Conservation (phyloP, 2,329 filamentous ascomycete species). For the Xylariaceae sp. region DNA sequence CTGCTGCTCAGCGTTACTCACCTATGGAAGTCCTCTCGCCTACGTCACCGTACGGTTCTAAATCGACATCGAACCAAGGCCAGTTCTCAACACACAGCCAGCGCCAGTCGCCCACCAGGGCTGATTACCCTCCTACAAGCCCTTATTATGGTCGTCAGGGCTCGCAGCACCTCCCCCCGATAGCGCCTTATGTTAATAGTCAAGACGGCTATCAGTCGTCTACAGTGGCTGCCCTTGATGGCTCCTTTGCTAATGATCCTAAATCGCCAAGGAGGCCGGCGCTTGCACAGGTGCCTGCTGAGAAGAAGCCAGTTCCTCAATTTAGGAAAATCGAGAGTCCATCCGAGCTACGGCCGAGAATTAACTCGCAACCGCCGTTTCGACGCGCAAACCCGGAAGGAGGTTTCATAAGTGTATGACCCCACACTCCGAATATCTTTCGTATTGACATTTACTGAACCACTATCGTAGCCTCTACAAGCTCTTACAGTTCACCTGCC, state of each 20-base stretch:
- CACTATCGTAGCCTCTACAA: slow-evolving; percentile 77
- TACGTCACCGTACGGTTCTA: slow-evolving; percentile 74
- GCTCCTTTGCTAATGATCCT: slow-evolving; percentile 63
- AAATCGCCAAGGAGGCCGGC: slow-evolving; percentile 65
- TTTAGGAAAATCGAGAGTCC: slow-evolving; percentile 80
- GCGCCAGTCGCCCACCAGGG: slow-evolving; percentile 81
- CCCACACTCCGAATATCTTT: slow-evolving; percentile 12
- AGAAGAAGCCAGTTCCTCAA: slow-evolving; percentile 79
- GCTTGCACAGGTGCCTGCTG: slow-evolving; percentile 50
- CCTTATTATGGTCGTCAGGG: slow-evolving; percentile 62
- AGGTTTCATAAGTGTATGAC: slow-evolving; percentile 91
- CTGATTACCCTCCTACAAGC: slow-evolving; percentile 63
- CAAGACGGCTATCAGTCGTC: slow-evolving; percentile 78
- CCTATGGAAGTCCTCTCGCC: slow-evolving; percentile 92
- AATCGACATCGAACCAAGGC: slow-evolving; percentile 62
- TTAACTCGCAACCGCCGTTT: slow-evolving; percentile 88
- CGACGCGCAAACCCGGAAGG: slow-evolving; percentile 94
- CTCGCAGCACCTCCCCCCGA: slow-evolving; percentile 77
- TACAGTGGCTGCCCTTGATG: slow-evolving; percentile 73
- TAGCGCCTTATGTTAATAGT: slow-evolving; percentile 71
- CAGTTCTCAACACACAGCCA: slow-evolving; percentile 61
- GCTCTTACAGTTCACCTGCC: slow-evolving; percentile 92
- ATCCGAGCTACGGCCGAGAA: slow-evolving; percentile 78
- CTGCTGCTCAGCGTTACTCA: slow-evolving; percentile 90
- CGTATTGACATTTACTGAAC: slow-evolving; percentile 19